These are phyloP conservation scores for Epichloe typhina DNA, from an alignment of 2,329 filamentous ascomycete species.

Conservation along the genomic window DNA sequence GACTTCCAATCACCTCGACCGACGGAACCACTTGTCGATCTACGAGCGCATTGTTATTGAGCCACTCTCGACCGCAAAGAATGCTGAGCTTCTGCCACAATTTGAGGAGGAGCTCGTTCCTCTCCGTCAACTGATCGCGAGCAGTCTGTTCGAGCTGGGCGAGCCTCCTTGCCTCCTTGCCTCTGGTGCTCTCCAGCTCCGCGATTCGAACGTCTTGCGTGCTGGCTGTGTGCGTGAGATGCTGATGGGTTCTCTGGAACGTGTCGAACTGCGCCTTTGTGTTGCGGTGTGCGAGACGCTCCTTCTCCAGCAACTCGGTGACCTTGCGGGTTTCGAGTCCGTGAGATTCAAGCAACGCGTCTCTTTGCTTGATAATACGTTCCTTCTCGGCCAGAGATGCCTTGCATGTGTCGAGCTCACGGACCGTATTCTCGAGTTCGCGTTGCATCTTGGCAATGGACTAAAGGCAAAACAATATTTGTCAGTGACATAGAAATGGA, in stretches of 20 bases:
- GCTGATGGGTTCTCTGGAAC: slow-evolving; percentile 74
- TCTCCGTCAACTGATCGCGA: slow-evolving; percentile 77
- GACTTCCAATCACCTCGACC: slow-evolving; percentile 72
- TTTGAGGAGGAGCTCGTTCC: slow-evolving; percentile 76
- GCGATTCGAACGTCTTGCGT: slow-evolving; percentile 74
- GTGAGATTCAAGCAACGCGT: slow-evolving; percentile 76
- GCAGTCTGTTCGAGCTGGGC: slow-evolving; percentile 64
- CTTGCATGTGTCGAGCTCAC: slow-evolving; percentile 69
- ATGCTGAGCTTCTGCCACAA: slow-evolving; percentile 81
- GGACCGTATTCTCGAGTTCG: slow-evolving; percentile 71
- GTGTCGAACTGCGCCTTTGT: slow-evolving; percentile 83
- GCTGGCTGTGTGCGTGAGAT: slow-evolving; percentile 72
- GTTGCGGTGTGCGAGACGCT: slow-evolving; percentile 70
- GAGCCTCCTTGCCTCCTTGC: slow-evolving; percentile 65
- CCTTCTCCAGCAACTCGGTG: slow-evolving; percentile 80
- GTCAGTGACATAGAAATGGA: no score
- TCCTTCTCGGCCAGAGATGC: slow-evolving; percentile 80
- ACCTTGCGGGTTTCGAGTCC: slow-evolving; percentile 76
- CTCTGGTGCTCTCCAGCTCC: slow-evolving; percentile 72
- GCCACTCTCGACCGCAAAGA: slow-evolving; percentile 85
- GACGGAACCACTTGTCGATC: slow-evolving; percentile 74
- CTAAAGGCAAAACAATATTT: slow-evolving; percentile 21
- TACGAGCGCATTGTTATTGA: slow-evolving; percentile 76
- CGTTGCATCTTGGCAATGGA: slow-evolving; percentile 78
- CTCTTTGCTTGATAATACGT: slow-evolving; percentile 75